These are phyloP conservation scores for Tolypocladium inflatum DNA, from an alignment of 2,329 filamentous ascomycete species.

Conservation along the genomic window DNA sequence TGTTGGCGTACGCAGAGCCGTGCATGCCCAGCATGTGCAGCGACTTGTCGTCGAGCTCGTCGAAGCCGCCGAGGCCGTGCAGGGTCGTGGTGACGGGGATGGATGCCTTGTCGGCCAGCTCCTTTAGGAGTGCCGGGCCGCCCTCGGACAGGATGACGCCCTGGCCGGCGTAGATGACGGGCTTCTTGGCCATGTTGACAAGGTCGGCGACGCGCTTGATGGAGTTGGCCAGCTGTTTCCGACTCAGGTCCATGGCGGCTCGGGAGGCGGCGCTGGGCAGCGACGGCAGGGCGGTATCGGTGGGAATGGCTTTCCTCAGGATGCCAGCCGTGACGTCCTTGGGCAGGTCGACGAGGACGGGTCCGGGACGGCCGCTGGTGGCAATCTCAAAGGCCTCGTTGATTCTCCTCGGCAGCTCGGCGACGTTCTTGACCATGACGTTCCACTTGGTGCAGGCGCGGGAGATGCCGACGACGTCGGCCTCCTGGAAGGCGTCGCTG, in stretches of 20 bases:
- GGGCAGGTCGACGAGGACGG: conserved; percentile 89
- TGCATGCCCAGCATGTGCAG: conserved; percentile 99
- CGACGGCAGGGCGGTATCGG: conserved; percentile 60
- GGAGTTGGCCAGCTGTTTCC: conserved; percentile 62
- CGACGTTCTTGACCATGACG: conserved; percentile 93
- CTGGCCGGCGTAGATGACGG: conserved; percentile 89
- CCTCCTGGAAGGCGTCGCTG: conserved; percentile 94
- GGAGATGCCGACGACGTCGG: conserved; percentile 88
- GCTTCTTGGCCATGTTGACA: conserved; percentile 85
- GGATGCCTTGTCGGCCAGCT: conserved; percentile 79
- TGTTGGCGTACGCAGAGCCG: conserved; percentile 92
- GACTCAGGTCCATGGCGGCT: conserved; percentile 64
- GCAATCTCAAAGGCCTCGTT: conserved; percentile 99
- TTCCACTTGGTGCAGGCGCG: conserved; percentile 98
- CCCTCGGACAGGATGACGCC: conserved; percentile 75
- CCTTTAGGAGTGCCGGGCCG: conserved; percentile 69
- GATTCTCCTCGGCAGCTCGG: conserved; percentile 85
- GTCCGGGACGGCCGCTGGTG: conserved; percentile 84
- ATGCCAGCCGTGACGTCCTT: conserved; percentile 91
- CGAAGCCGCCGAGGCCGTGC: conserved; percentile 83
- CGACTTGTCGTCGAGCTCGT: conserved; percentile 88
- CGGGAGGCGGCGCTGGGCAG: conserved; percentile 80
- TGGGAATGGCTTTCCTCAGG: conserved; percentile 75
- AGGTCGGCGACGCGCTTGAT: conserved; percentile 71
- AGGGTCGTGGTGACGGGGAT: conserved; percentile 96